phyloP scores from a whole-genome alignment of 2,329 filamentous ascomycete genomes.

The Epichloe uncinata region DNA sequence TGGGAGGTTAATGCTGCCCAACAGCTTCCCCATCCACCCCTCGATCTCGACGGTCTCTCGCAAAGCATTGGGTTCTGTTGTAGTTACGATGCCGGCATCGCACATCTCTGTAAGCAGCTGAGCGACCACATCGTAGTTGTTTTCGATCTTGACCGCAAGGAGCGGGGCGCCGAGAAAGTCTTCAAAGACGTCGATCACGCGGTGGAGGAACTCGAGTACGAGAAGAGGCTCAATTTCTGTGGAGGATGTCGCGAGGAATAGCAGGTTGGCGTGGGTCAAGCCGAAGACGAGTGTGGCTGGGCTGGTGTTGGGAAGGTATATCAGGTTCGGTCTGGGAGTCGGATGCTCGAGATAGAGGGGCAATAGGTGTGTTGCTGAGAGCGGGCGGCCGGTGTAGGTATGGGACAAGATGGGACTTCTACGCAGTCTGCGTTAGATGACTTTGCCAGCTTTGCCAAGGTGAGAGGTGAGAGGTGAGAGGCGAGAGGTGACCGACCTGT shows the following conservation, averaged over 20 bases:
- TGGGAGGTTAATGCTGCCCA: slow-evolving; percentile 77
- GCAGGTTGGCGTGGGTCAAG: slow-evolving; percentile 71
- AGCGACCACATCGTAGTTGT: slow-evolving; percentile 83
- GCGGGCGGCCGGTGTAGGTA: slow-evolving; percentile 70
- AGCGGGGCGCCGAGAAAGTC: slow-evolving; percentile 87
- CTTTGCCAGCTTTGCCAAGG: not conserved
- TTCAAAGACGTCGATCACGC: slow-evolving; percentile 82
- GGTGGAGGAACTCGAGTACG: slow-evolving; percentile 86
- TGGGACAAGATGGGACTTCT: slow-evolving; percentile 82
- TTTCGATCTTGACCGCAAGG: slow-evolving; percentile 74
- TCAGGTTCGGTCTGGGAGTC: slow-evolving; percentile 66
- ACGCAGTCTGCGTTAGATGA: slow-evolving; percentile 12
- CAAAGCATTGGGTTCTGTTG: slow-evolving; percentile 86
- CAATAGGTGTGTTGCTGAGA: slow-evolving; percentile 62
- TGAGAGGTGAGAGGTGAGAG: not conserved
- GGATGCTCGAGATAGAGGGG: slow-evolving; percentile 79
- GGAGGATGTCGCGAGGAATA: slow-evolving; percentile 76
- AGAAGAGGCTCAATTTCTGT: slow-evolving; percentile 80
- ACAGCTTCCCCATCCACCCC: slow-evolving; percentile 74
- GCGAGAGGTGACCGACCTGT: slow-evolving; percentile 48
- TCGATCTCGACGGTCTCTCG: slow-evolving; percentile 87
- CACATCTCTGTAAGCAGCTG: slow-evolving; percentile 94
- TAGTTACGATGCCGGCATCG: slow-evolving; percentile 77
- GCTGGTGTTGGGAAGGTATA: slow-evolving; percentile 70
- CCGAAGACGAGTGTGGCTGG: slow-evolving; percentile 85